Base-by-base conservation (phyloP, 352 stramenopile genomes). In the Globisporangium barbulae region DNA sequence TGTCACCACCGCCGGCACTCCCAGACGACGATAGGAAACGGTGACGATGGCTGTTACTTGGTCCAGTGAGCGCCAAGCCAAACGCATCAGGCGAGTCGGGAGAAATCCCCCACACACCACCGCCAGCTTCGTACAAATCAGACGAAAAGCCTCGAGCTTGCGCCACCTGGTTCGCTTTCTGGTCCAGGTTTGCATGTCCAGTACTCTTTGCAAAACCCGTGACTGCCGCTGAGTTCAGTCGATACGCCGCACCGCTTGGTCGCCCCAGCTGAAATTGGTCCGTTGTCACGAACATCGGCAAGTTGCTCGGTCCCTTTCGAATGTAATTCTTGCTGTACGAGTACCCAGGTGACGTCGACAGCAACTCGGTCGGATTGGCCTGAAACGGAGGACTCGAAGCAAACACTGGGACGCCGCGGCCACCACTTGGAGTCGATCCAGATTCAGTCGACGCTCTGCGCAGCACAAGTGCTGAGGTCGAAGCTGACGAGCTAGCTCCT, bases 311-410 rank as follows among this genome's bases (percentile, higher is more conserved):
- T 44, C 73, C 63, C 22, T 79, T 78, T 47, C 66, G 61, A 53
- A 83, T 69, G 45, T 78, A 89, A 33, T 87, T 85, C 64, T 88
- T 93, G 63, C 72, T 88, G 68, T 89, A 87, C 13, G 76, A 86
- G 61, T 91, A 91, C 0, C 78, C 84, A 31, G 84, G 84, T 3
- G 84, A 91, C 2, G 81, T 90, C 2, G 82, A 93, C 7, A 90
- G 63, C 33, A 92, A 47, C 49, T 93, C 84, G 13, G 75, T 74
- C 1, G 84, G 81, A 50, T 90, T 91, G 4, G 77, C 71, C 66
- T 89, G 75, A 28, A 91, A 91, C 12, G 81, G 79, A 19, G 84
- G 84, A 49, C 81, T 92, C 1, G 70, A 73, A 1, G 64, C 67
- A 44, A 86, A 81, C 25, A 69, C 61, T 31, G 77, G 58, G 21